Base-by-base conservation (phyloP, 345 rosid species). In the Conringia planisiliqua region DNA sequence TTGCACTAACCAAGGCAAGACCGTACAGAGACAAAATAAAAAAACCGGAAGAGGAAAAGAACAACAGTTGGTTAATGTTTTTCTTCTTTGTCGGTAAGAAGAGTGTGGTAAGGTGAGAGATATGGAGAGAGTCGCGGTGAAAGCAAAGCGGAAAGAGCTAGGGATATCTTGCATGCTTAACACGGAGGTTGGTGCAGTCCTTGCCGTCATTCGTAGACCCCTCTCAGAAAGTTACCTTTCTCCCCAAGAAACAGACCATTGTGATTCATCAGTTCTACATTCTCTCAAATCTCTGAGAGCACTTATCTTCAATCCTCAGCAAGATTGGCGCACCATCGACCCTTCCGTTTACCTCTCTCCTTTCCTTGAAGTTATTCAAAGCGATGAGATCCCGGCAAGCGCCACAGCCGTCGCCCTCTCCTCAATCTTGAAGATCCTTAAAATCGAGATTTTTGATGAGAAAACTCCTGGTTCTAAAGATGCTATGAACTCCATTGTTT, bases 161-260 rank as follows among this genome's bases (percentile, higher is more conserved):
- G 91, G 88, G 11, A 68, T 90, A 56, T 90, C 97, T 0, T 94
- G 96, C 84, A 94, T 94, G 97, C 81, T 94, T 44, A 94, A 89
- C 86, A 88, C 98, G 0, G 98, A 94, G 71, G 91, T 94, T 1
- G 93, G 93, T 0, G 94, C 97, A 6, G 84, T 94, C 59, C 88
- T 94, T 0, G 96, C 96, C 0, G 90, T 90, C 38, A 81, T 94
- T 24, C 86, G 97, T 27, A 82, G 97, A 3, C 96, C 96, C 2
- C 18, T 71, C 8, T 13, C 80, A 16, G 47, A 62, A 50, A 80
- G 74, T 9, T 80, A 83, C 81, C 68, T 86, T 39, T 57, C 85
- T n/a, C 51, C 82, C 0, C 90, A 85, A 33, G 96, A 89, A 13
- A 59, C 73, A 59, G 88, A 89, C 16, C 48, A 59, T 14, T 65